Base-by-base conservation (phyloP, 2,329 filamentous ascomycete species). In the Aspergillus flavus region DNA sequence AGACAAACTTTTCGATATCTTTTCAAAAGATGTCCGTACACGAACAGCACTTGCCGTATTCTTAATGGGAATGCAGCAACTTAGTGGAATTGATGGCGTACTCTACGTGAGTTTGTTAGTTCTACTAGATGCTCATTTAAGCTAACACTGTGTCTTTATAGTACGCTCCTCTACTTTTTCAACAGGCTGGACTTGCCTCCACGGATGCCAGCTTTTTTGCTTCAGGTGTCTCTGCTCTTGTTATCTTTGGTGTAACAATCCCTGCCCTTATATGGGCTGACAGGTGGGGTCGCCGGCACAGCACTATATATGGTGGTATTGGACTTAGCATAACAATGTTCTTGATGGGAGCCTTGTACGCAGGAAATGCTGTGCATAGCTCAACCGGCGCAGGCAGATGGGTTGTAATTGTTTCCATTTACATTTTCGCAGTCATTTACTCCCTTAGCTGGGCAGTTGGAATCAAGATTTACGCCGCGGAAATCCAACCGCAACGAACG, bases 11-110 rank as follows among this genome's bases (percentile, higher is more conserved):
- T 60, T 74, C 6, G 72, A 74, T 32, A 72, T 72, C 4, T 80
- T 80, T 65, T 71, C 71, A 7, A 75, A 77, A 53, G 79, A 80
- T 12, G 83, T 83, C 16, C 78, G 83, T 23, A 75, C 76, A 5
- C 78, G 81, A 3, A 87, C 85, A 0, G 72, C 80, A 0, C 73
- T 89, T 21, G 86, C 82, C 0, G 77, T 86, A 0, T 88, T 88
- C 64, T 73, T 88, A 58, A 82, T 89, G 71, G 82, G 79, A 1
- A 86, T 88, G 80, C 81, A 86, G 36, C 87, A 90, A 67, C 75
- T 89, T 0, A 85, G 80, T 32, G 87, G 87, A 0, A 89, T 89
- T 57, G 87, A 90, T 66, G 87, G 85, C 0, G 82, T 89, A 6
- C 78, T 88, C 28, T 89, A 87, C 62, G 85, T 86, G 70, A 71